Base-by-base conservation (phyloP, 179 eudicot species). In the Nepenthes alata region DNA sequence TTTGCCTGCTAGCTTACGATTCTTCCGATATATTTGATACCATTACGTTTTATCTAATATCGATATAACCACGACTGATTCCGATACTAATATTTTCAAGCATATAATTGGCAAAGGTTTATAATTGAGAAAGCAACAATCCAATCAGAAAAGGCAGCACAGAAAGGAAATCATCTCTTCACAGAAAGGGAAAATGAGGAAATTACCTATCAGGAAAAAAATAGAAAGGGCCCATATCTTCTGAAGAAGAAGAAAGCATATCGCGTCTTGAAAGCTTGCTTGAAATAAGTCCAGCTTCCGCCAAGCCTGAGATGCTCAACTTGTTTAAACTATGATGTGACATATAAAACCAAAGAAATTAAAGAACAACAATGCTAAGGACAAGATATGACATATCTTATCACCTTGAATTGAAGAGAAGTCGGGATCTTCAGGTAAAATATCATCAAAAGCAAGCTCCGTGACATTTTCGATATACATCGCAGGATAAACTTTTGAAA, bases 231-330 rank as follows among this genome's bases (percentile, higher is more conserved):
- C 83, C 83, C 47, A 71, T 72, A 69, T 89, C 96, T 72, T 79
- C 89, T 60, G 80, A 83, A 38, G 63, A 67, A 77, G 74, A 74
- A 71, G 87, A 72, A 62, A 75, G 78, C 85, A 89, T 55, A 60
- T 93, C 98, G 51, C 65, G 81, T 65, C 80, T 80, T 60, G 98
- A 93, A 55, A 93, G 95, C 76, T 89, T 93, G 86, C 98, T 93
- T 62, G 93, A 77, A 68, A 93, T 89, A 58, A 93, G 96, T 62
- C 98, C 98, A 65, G 96, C 98, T 83, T 93, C 98, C 13, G 98
- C 98, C 79, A 93, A 79, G 53, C 98, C 98, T 93, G 82, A 77
- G 52, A 62, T 37, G 60, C 61, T 57, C 47, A 62, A 57, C 58
- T 25, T 61, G 37, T 45, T 41, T 55, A 60, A 11, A 67, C 35